Conservation (phyloP, 108 stramenopile species). For the Ochromonas danica region DNA sequence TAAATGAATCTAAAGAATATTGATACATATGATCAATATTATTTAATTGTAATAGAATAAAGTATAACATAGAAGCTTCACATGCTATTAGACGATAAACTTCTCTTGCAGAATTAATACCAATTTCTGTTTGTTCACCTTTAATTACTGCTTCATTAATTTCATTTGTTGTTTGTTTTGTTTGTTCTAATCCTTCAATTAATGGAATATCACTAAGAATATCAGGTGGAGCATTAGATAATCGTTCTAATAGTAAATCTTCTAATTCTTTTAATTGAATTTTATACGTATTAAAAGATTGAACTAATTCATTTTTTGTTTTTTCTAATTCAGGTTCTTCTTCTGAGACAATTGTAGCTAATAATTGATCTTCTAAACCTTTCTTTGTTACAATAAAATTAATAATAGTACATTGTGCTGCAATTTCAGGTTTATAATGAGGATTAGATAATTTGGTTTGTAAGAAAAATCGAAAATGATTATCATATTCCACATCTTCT, state of each 20-base stretch:
- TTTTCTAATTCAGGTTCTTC: constrained; percentile 50
- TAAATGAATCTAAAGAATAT: constrained; percentile 50
- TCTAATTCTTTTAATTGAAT: constrained; percentile 44
- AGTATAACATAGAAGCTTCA: constrained; percentile 52
- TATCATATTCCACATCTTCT: constrained; percentile 34
- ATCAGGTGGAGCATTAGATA: constrained; percentile 31
- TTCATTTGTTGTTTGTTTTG: constrained; percentile 30
- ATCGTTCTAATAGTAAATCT: constrained; percentile 9
- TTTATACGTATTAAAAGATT: constrained; percentile 53
- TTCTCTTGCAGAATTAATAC: constrained; percentile 44
- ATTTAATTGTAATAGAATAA: constrained; percentile 47
- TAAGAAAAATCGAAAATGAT: constrained; percentile 19
- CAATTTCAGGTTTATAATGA: constrained; percentile 33
- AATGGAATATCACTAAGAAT: constrained; percentile 37
- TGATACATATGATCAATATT: constrained; percentile 53
- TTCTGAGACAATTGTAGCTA: constrained; percentile 43
- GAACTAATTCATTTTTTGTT: constrained; percentile 40
- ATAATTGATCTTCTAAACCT: constrained; percentile 59
- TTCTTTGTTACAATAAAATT: constrained; percentile 56
- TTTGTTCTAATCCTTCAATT: constrained; percentile 34
- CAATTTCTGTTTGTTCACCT: constrained; percentile 21
- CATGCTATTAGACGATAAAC: constrained; percentile 52
- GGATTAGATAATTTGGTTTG: constrained; percentile 31
- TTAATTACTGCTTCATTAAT: constrained; percentile 36
- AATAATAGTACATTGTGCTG: constrained; percentile 52